Percentiles rank a stretch among this genome's conserved stretches.
Evolutionary conservation across 495 filamentous ascomycete genomes (phyloP).

Genomic region (Penicillium egyptiacum): DNA sequence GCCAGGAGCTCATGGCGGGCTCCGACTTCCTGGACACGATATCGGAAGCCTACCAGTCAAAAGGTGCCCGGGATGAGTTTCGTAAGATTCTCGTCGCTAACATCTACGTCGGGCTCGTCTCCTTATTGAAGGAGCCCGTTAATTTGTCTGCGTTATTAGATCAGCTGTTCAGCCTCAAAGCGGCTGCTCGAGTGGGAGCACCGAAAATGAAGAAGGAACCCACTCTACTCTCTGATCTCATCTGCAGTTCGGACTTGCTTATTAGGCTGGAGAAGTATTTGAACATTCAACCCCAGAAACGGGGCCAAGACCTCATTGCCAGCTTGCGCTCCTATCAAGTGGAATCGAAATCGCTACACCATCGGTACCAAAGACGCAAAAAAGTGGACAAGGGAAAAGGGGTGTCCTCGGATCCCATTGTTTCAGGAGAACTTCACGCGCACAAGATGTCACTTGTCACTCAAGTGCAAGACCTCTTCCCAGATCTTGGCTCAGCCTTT

Average conservation of each 20-base stretch:
- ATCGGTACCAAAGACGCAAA: conserved; percentile 55
- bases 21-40: conserved; percentile 83
- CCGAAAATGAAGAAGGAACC: conserved; percentile 40
- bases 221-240: conserved; percentile 46
- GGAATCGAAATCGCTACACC: conserved; percentile 53
- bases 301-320: conserved; percentile 42
- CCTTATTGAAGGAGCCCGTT: conserved; percentile 62
- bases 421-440: conserved; percentile 61
- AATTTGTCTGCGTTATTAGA: conserved; percentile 74
- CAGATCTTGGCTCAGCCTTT: conserved; percentile 82
- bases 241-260: conserved; percentile 45
- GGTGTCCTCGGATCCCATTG: conserved; percentile 40
- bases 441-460: conserved; percentile 81
- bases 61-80: conserved; percentile 50
- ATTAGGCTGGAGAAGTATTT: conserved; percentile 56
- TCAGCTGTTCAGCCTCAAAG: conserved; percentile 77
- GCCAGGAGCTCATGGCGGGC: conserved; percentile 70
- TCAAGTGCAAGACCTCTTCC: conserved; percentile 91
- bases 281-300: conserved; percentile 47
- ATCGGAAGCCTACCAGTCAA: conserved; percentile 59
- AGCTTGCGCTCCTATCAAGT: conserved; percentile 46
- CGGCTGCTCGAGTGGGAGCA: conserved; percentile 56
- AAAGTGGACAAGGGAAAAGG: conserved; percentile 70
- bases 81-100: conserved; percentile 65
- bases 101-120: conserved; percentile 67